These are phyloP conservation scores for Teratosphaeria nubilosa DNA, from an alignment of 2,329 filamentous ascomycete genomes.

Conservation along the genomic window DNA sequence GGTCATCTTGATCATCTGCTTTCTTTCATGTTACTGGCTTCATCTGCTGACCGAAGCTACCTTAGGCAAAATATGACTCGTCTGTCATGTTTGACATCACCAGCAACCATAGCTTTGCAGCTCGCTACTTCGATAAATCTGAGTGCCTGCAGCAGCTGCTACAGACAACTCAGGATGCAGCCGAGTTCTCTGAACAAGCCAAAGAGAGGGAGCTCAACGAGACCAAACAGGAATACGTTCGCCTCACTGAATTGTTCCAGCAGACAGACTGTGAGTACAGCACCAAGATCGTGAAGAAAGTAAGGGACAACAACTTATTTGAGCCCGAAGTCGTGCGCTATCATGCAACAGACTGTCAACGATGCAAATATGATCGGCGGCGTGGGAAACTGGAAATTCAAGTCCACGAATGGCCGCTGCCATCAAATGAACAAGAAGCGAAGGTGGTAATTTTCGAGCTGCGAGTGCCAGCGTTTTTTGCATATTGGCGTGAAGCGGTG, in stretches of 20 bases:
- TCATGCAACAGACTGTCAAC: conserved; percentile 27
- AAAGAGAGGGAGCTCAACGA: conserved; percentile 18
- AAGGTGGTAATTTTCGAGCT: conserved; percentile 46
- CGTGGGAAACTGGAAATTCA: conserved; percentile 34
- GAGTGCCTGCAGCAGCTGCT: conserved; percentile 22
- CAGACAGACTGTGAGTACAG: conserved; percentile 3
- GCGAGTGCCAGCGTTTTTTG: conserved; percentile 33
- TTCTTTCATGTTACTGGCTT: too few species aligned
- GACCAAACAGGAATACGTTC: conserved; percentile 28
- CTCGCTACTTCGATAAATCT: conserved; percentile 33
- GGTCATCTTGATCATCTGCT: too few species aligned
- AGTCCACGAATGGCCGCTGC: conserved; percentile 43
- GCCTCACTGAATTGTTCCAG: conserved; percentile 17
- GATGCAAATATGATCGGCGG: conserved; percentile 30
- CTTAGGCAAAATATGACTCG: conserved; percentile 7
- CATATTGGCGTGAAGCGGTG: conserved; percentile 39
- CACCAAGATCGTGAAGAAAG: conserved; percentile 15
- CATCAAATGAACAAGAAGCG: conserved; percentile 24
- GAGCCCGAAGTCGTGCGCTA: background rate
- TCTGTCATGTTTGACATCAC: conserved; percentile 41
- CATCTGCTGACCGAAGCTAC: too few species aligned
- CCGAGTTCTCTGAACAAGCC: background rate
- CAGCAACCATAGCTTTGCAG: conserved; percentile 29
- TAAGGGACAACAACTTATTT: conserved; percentile 9
- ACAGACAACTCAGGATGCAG: too few species aligned